A percentile compares a stretch with the other conserved stretches of the same genome.
phyloP scores from a whole-genome alignment of 352 stramenopile species.

The Phytophthora podocarpi region DNA sequence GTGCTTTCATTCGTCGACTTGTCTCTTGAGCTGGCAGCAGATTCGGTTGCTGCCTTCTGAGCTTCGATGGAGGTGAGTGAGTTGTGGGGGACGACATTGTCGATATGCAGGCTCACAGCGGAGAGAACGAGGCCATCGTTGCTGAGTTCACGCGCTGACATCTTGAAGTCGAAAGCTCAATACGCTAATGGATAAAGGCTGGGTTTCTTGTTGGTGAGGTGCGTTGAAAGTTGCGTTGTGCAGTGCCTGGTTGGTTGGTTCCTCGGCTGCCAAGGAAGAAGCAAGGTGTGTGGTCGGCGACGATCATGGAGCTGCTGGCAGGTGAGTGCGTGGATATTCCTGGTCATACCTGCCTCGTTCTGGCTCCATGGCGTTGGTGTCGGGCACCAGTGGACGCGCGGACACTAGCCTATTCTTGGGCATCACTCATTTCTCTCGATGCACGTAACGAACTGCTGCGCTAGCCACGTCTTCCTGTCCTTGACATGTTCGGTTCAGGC shows the following conservation, averaged over 20 bases:
- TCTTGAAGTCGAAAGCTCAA: neutral
- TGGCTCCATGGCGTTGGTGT: constrained; percentile 17
- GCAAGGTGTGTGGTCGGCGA: neutral
- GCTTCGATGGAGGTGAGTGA: constrained; percentile 42
- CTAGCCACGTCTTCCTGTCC: constrained; percentile 11
- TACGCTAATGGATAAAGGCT: no score
- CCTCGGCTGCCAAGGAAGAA: neutral
- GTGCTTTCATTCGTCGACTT: constrained; percentile 6
- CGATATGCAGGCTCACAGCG: constrained; percentile 61
- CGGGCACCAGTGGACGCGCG: neutral
- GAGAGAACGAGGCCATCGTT: constrained; percentile 42
- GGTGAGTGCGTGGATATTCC: constrained; percentile 25
- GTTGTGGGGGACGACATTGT: constrained; percentile 48
- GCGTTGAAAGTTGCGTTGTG: constrained; percentile 22
- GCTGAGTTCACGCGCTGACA: constrained; percentile 19
- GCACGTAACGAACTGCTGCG: constrained; percentile 8
- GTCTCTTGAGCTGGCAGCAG: constrained; percentile 1
- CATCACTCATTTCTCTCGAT: neutral
- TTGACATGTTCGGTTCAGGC: constrained; percentile 7
- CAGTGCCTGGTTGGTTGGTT: neutral
- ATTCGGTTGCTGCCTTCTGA: constrained; percentile 27
- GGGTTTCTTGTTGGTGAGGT: neutral
- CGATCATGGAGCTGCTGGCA: neutral
- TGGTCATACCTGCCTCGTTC: constrained; percentile 20
- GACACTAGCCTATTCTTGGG: constrained; percentile 28